Evolutionary conservation across 306 rosid genomes (phyloP).

Genomic region (Vicia sativa): DNA sequence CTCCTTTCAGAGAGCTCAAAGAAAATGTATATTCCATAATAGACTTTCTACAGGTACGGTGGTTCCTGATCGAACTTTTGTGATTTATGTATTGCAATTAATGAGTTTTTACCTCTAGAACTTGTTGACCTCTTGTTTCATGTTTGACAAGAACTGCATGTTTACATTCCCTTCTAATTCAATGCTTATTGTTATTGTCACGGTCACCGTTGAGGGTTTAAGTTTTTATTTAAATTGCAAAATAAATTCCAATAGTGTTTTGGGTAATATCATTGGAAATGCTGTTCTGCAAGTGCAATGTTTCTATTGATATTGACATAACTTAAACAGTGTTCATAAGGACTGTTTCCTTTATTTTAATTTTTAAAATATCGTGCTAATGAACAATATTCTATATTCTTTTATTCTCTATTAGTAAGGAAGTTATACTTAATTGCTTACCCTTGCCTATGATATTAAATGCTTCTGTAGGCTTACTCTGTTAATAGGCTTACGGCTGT

Average conservation of each 20-base stretch:
- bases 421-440: constrained; percentile 33
- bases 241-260: not conserved
- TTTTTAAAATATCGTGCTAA: constrained; percentile 18
- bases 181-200: not conserved
- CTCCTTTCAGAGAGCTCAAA: constrained; percentile 66
- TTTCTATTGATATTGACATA: not conserved
- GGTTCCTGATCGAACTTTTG: constrained; percentile 12
- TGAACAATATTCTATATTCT: constrained; percentile 30
- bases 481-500: constrained; percentile 71
- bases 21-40: constrained; percentile 57
- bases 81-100: constrained; percentile 23
- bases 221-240: constrained; percentile 15
- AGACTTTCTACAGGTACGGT: constrained; percentile 69
- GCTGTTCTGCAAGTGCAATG: constrained; percentile 22
- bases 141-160: not conserved
- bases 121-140: constrained; percentile 13
- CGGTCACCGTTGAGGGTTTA: constrained; percentile 1
- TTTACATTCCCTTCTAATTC: constrained; percentile 14
- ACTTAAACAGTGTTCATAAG: constrained; percentile 1
- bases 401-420: constrained; percentile 10
- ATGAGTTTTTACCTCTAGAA: constrained; percentile 12
- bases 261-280: constrained; percentile 9
- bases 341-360: constrained; percentile 26
- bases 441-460: constrained; percentile 20
- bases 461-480: constrained; percentile 67